Conservation (phyloP, 805 yeast species). For the Cyberlindnera mississippiensis region DNA sequence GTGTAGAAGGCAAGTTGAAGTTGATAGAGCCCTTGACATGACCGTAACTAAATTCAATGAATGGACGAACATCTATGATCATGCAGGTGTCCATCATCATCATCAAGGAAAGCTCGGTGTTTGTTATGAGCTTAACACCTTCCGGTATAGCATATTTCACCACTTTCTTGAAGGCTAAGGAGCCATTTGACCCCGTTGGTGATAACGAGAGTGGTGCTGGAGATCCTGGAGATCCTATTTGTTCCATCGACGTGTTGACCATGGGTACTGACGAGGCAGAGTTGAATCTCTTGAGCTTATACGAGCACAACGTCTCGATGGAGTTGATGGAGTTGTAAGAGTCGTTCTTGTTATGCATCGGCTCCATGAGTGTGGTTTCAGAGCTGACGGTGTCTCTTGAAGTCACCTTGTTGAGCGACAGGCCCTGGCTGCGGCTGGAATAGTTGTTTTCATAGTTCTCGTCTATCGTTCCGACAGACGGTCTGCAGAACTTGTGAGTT, state of each 20-base stretch:
- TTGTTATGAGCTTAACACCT: constrained; percentile 9
- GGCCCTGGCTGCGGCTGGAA: constrained; percentile 2
- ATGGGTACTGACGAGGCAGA: constrained; percentile 18
- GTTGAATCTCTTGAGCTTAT: constrained; percentile 17
- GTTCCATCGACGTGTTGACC: neutral
- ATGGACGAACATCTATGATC: constrained; percentile 78
- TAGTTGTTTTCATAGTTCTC: constrained; percentile 5
- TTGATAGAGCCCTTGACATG: constrained; percentile 64
- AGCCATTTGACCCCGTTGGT: constrained; percentile 5
- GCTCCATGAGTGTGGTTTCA: constrained; percentile 12
- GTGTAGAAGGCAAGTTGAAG: constrained; percentile 85
- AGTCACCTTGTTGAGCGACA: constrained; percentile 5
- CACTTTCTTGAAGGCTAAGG: constrained; percentile 11
- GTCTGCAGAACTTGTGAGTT: constrained; percentile 4
- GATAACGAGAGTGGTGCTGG: constrained; percentile 9
- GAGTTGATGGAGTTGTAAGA: constrained; percentile 19
- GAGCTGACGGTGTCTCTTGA: constrained; percentile 15
- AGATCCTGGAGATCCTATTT: constrained; percentile 1
- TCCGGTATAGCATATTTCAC: constrained; percentile 18
- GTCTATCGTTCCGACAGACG: constrained; percentile 11
- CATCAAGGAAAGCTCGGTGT: constrained; percentile 8
- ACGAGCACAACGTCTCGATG: constrained; percentile 18
- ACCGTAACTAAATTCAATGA: constrained; percentile 59
- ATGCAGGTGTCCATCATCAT: constrained; percentile 29
- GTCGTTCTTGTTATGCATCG: constrained; percentile 18